Evolutionary conservation across 164 flowering plant genomes (phyloP).

Genomic region (Tetrastigma voinierianum): DNA sequence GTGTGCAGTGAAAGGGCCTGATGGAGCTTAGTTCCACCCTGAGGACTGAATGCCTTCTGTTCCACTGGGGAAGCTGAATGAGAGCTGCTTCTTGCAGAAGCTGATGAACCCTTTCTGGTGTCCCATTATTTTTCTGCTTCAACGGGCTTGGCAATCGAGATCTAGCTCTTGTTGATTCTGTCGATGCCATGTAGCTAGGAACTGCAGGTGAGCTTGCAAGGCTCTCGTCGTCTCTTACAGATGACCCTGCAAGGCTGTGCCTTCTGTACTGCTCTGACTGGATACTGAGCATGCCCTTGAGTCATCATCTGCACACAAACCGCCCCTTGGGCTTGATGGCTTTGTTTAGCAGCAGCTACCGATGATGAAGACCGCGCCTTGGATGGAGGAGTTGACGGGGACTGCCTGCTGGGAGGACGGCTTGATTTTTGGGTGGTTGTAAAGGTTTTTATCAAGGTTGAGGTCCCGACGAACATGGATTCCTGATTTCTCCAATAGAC

Average conservation of each 20-base stretch:
- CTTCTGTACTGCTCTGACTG: conserved; percentile 59
- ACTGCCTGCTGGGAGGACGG: conserved; percentile 39
- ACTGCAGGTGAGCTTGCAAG: conserved; percentile 59
- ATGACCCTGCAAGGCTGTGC: conserved; percentile 68
- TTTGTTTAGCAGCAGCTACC: conserved; percentile 28
- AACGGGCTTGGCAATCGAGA: conserved; percentile 53
- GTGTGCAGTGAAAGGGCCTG: conserved; percentile 13
- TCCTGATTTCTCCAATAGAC: conserved; percentile 42
- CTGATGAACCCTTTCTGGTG: conserved; percentile 40
- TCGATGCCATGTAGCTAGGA: conserved; percentile 69
- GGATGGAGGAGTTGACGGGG: conserved; percentile 60
- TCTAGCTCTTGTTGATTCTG: conserved; percentile 58
- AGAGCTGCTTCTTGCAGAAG: conserved; percentile 60
- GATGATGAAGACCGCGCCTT: conserved; percentile 34
- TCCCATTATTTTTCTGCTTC: conserved; percentile 41
- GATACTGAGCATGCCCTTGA: conserved; percentile 46
- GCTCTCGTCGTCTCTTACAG: conserved; percentile 73
- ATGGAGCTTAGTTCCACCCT: conserved; percentile 33
- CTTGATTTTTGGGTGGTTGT: conserved; percentile 25
- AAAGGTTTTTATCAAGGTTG: conserved; percentile 41
- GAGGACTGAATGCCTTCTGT: conserved; percentile 74
- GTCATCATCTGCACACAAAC: conserved; percentile 51
- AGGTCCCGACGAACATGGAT: conserved; percentile 40
- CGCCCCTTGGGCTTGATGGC: conserved; percentile 42
- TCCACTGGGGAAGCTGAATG: conserved; percentile 46